phyloP scores from a whole-genome alignment of 495 filamentous ascomycete species.

The Aspergillus cavernicola region DNA sequence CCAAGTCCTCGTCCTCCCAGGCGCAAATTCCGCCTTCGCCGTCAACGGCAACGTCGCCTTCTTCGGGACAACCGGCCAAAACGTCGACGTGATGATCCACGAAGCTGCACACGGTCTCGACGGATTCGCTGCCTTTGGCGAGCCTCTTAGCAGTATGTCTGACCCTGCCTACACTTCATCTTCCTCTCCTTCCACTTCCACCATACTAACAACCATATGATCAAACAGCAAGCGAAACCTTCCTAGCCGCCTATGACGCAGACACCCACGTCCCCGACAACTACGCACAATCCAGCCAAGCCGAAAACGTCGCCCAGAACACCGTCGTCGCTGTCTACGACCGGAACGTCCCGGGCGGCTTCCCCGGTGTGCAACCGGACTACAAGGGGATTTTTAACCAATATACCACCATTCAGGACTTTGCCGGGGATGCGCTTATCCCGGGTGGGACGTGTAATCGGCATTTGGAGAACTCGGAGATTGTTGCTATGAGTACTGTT shows the following conservation, averaged over 20 bases:
- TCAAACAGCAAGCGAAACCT: not conserved
- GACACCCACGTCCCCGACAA: slow-evolving; percentile 9
- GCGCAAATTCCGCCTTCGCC: slow-evolving; percentile 3
- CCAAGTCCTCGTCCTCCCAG: slow-evolving; percentile 4
- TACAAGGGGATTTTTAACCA: not conserved
- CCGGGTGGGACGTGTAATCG: slow-evolving; percentile 3
- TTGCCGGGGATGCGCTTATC: slow-evolving; percentile 1
- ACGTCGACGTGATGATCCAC: slow-evolving; percentile 7
- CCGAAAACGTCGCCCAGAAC: slow-evolving; percentile 9
- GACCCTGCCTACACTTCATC: not conserved
- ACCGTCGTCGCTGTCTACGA: slow-evolving; percentile 7
- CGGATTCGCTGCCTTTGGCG: not conserved
- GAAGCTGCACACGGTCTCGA: slow-evolving; percentile 2
- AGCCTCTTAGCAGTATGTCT: not conserved
- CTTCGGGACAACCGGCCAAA: slow-evolving; percentile 1
- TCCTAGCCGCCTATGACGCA: slow-evolving; percentile 1
- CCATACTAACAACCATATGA: not conserved
- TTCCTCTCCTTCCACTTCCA: not conserved
- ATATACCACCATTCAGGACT: not conserved
- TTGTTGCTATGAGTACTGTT: not conserved
- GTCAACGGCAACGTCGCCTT: slow-evolving; percentile 10
- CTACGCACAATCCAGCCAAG: slow-evolving; percentile 7
- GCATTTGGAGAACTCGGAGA: slow-evolving; percentile 8
- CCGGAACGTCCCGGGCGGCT: slow-evolving; percentile 1
- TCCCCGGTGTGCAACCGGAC: not conserved